Evolutionary conservation across 2,329 filamentous ascomycete species (phyloP), one percentile per base, ranked within the genome.

Genomic region (Periconia sp.): DNA sequence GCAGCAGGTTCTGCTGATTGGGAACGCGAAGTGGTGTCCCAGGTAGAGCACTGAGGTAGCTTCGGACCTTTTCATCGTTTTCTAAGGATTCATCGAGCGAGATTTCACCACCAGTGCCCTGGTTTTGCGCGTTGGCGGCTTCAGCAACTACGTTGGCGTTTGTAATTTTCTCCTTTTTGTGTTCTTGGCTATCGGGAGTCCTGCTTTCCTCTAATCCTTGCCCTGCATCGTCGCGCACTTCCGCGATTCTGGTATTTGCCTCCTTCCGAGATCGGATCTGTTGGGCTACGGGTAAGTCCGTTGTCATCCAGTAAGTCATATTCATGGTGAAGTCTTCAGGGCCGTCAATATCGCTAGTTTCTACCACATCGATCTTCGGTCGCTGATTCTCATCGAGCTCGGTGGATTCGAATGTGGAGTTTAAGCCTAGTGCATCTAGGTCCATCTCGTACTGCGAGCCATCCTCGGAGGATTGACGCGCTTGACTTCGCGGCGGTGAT

Each of bases 291-390:
- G 66, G 64, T 35, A 73, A 58, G 48, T 71, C 66, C 23, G 70
- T 62, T 2, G 70, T 70, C 73, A 76, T 76, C 71, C 72, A 76
- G 57, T 71, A 74, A 33, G 73, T 74, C 71, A 76, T 73, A 58
- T 76, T 76, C 66, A 72, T 69, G 7, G 74, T 76, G 54, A 76
- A 76, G 58, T 76, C 74, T 46, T 72, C 72, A 2, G 74, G 74
- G 7, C 74, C 74, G 42, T 74, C 73, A 23, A 76, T 70, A 14
- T 76, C 73, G 56, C 73, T 74, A 40, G 68, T 74, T 13, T 71
- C 61, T 17, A 76, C 65, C 11, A 65, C 65, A 46, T 76, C 73
- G n/a, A 73, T 55, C 14, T 67, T 63, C 19, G 66, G 60, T 52
- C 65, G 59, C 30, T 64, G 61, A 45, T 52, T 60, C 9, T 64